Evolutionary conservation across 2,329 filamentous ascomycete genomes (phyloP).

Genomic region (Nemania sp.): DNA sequence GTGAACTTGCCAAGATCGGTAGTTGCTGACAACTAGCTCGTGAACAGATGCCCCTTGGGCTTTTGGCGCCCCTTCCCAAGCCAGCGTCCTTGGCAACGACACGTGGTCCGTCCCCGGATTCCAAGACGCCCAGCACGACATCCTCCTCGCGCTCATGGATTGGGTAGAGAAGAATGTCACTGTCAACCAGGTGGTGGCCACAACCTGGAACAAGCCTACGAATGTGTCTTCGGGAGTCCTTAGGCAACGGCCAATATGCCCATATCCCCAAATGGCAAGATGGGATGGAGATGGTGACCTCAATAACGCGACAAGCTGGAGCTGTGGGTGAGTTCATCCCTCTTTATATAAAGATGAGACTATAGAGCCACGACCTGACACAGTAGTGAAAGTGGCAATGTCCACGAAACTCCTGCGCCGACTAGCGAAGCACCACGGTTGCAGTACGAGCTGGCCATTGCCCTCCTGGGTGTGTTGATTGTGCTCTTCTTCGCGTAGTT

Average conservation of each 20-base stretch:
- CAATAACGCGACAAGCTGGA: slow-evolving; percentile 52
- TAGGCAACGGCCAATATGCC: slow-evolving; percentile 61
- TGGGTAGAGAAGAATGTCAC: slow-evolving; percentile 54
- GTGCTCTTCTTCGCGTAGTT: slow-evolving; percentile 5
- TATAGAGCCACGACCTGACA: background rate
- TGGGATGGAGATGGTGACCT: slow-evolving; percentile 53
- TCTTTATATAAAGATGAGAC: background rate
- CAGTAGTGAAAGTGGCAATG: slow-evolving; percentile 18
- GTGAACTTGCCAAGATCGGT: background rate
- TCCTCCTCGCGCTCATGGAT: slow-evolving; percentile 54
- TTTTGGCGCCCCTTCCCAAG: slow-evolving; percentile 52
- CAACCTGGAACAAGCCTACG: slow-evolving; percentile 49
- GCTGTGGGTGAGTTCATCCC: slow-evolving; percentile 48
- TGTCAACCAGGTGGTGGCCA: slow-evolving; percentile 52
- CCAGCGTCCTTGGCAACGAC: slow-evolving; percentile 46
- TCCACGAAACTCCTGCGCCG: slow-evolving; percentile 10
- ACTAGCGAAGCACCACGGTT: slow-evolving; percentile 14
- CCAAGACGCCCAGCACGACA: slow-evolving; percentile 53
- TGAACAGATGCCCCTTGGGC: slow-evolving; percentile 55
- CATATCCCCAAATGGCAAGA: slow-evolving; percentile 53
- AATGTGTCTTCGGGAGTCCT: slow-evolving; percentile 53
- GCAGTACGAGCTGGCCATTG: slow-evolving; percentile 2
- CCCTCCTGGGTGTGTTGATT: slow-evolving; percentile 6
- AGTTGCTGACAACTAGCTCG: slow-evolving; percentile 10
- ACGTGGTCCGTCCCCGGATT: slow-evolving; percentile 54